Conservation (phyloP, 768 basidiomycete genomes). For the Leucosporidium scottii region DNA sequence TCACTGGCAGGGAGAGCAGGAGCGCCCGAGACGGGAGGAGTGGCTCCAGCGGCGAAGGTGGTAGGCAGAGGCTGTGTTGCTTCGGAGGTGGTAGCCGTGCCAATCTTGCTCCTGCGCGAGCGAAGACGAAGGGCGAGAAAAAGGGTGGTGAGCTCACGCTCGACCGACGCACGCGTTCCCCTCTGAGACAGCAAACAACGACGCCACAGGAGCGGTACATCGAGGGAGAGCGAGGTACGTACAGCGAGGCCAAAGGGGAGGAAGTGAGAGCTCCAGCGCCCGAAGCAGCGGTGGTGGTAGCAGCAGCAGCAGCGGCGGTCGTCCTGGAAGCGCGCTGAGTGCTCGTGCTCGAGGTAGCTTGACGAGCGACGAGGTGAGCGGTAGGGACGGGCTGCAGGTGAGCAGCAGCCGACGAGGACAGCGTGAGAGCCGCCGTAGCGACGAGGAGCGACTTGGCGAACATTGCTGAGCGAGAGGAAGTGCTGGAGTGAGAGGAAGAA, state of each 20-base stretch:
- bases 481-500: background rate
- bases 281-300: background rate
- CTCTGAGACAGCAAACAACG: too few species aligned
- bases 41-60: slow-evolving; percentile 56
- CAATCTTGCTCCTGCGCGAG: slow-evolving; percentile 19
- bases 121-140: background rate
- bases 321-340: background rate
- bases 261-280: background rate
- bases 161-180: background rate
- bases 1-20: slow-evolving; percentile 55
- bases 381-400: background rate
- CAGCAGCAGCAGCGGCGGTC: background rate
- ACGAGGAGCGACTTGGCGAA: background rate
- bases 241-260: background rate
- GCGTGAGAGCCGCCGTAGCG: background rate
- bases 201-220: too few species aligned
- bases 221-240: background rate
- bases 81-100: slow-evolving; percentile 37
- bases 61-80: slow-evolving; percentile 49
- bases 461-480: background rate
- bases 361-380: background rate
- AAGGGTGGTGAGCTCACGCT: background rate
- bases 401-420: background rate
- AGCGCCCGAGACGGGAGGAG: slow-evolving; percentile 58
- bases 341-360: background rate